Conservation (phyloP, 495 filamentous ascomycete genomes). For the Parachaetomium inaequale region DNA sequence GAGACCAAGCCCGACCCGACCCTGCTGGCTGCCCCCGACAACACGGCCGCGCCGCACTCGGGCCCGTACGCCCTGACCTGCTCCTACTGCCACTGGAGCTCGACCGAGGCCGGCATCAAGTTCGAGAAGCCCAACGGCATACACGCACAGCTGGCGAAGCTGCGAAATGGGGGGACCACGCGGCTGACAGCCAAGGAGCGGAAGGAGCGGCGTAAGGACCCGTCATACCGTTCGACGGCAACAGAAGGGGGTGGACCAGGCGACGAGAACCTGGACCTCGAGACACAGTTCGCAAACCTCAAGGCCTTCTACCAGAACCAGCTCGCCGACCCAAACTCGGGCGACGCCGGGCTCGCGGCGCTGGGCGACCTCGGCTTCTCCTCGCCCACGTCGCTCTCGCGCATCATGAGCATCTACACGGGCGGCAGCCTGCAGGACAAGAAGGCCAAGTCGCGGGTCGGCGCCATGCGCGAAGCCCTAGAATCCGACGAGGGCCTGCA, state of each 20-base stretch:
- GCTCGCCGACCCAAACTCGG: slow-evolving; percentile 52
- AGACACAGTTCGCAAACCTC: slow-evolving; percentile 53
- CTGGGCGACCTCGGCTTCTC: slow-evolving; percentile 62
- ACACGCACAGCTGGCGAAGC: slow-evolving; percentile 67
- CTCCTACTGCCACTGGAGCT: slow-evolving; percentile 87
- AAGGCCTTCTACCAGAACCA: slow-evolving; percentile 72
- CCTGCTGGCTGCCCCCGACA: slow-evolving; percentile 38
- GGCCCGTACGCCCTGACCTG: slow-evolving; percentile 80
- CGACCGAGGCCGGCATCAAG: slow-evolving; percentile 80
- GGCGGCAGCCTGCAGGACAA: slow-evolving; percentile 57
- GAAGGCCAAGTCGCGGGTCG: slow-evolving; percentile 62
- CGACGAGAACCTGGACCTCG: slow-evolving; percentile 34
- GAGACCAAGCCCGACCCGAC: slow-evolving; percentile 49
- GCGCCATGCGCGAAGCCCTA: slow-evolving; percentile 73
- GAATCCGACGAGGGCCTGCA: slow-evolving; percentile 65
- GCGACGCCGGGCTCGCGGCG: slow-evolving; percentile 51
- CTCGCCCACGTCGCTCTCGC: slow-evolving; percentile 74
- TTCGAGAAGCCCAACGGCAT: slow-evolving; percentile 87
- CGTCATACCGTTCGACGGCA: slow-evolving; percentile 23
- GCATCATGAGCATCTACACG: slow-evolving; percentile 90
- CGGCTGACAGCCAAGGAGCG: slow-evolving; percentile 40
- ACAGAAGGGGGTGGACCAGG: slow-evolving; percentile 10
- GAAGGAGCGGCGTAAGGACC: slow-evolving; percentile 46
- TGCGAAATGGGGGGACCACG: slow-evolving; percentile 50
- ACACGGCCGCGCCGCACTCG: slow-evolving; percentile 28